These are phyloP conservation scores for Solidago caesia DNA, from an alignment of 129 eudicot species.

Conservation along the genomic window DNA sequence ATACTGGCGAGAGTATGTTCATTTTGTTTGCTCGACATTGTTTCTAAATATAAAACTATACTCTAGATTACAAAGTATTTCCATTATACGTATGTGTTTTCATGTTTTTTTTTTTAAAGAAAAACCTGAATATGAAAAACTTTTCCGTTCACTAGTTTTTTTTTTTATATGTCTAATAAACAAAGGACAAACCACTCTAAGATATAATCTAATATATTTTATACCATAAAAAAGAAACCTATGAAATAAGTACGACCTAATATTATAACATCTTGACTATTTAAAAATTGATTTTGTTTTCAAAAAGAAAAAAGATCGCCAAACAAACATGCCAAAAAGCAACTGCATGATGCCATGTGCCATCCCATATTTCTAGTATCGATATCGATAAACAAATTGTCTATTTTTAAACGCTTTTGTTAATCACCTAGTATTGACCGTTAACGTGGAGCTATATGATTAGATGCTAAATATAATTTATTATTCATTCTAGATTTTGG, in stretches of 20 bases:
- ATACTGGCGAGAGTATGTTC: neutral
- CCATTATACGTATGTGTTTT: too few species aligned
- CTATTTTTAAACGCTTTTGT: slow-evolving; percentile 3
- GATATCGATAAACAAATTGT: slow-evolving; percentile 7
- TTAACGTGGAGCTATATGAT: slow-evolving; percentile 23
- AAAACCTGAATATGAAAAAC: too few species aligned
- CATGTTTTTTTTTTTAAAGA: too few species aligned
- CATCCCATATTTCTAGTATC: slow-evolving; percentile 21
- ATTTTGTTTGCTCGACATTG: neutral
- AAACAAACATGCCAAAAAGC: slow-evolving; percentile 39
- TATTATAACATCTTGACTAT: neutral
- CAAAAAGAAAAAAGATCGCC: slow-evolving; percentile 4
- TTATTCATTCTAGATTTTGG: neutral
- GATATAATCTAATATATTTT: too few species aligned
- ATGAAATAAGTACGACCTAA: neutral
- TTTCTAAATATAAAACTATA: too few species aligned
- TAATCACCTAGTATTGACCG: slow-evolving; percentile 31
- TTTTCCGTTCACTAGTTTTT: too few species aligned
- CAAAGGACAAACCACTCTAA: too few species aligned
- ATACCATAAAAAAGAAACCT: neutral
- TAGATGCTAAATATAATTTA: neutral
- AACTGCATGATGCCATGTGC: slow-evolving; percentile 48
- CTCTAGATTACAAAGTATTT: too few species aligned
- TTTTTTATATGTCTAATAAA: too few species aligned
- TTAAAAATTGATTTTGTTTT: neutral